Conservation (phyloP, 2,329 filamentous ascomycete species). For the Fusarium austroafricanum region DNA sequence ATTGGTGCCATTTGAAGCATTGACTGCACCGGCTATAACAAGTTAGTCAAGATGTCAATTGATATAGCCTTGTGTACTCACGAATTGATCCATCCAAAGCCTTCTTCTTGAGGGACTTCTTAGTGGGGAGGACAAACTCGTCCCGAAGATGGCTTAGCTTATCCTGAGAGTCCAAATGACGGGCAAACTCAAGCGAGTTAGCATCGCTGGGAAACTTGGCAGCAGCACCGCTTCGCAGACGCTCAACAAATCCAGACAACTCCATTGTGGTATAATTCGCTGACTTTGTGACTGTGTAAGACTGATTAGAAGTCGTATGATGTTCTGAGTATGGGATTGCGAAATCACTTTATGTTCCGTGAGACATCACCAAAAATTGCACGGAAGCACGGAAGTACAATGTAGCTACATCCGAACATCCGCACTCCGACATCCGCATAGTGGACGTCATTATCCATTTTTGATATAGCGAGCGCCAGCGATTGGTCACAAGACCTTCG, state of each 20-base stretch:
- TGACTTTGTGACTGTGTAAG: neutral
- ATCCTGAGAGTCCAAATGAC: constrained; percentile 69
- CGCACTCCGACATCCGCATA: constrained; percentile 39
- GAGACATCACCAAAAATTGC: constrained; percentile 1
- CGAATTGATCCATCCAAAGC: constrained; percentile 61
- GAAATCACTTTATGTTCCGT: constrained; percentile 47
- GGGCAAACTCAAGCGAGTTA: constrained; percentile 61
- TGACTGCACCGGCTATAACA: constrained; percentile 15
- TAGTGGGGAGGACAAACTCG: constrained; percentile 83
- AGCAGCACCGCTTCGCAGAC: constrained; percentile 55
- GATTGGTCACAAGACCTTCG: constrained; percentile 23
- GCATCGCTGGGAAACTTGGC: constrained; percentile 62
- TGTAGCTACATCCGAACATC: constrained; percentile 50
- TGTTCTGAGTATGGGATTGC: constrained; percentile 29
- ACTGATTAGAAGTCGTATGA: constrained; percentile 40
- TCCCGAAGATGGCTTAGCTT: constrained; percentile 69
- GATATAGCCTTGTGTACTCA: constrained; percentile 38
- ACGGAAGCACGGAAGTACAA: constrained; percentile 22
- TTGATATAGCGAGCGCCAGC: neutral
- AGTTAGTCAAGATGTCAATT: neutral
- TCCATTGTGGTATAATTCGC: constrained; percentile 49
- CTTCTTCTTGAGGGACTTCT: constrained; percentile 74
- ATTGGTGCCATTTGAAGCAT: constrained; percentile 34
- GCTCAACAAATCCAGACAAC: constrained; percentile 53
- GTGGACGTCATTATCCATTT: constrained; percentile 39